These are phyloP conservation scores for Evernia prunastri DNA, from an alignment of 495 filamentous ascomycete species.

Conservation along the genomic window DNA sequence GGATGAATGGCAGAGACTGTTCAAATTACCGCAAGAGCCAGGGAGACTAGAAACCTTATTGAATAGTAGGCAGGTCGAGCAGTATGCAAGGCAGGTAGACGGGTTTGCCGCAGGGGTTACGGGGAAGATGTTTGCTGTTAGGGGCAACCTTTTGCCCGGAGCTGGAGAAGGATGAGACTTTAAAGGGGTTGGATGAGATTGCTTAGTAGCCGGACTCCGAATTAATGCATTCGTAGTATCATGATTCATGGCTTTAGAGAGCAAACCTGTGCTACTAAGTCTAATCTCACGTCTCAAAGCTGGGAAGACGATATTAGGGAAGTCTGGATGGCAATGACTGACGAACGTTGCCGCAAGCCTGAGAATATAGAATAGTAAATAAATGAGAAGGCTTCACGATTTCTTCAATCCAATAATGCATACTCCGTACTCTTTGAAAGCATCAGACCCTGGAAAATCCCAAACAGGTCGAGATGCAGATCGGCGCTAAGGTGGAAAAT, in stretches of 20 bases:
- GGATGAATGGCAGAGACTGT: constrained; percentile 95
- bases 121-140: constrained; percentile 96
- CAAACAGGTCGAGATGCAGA: background rate
- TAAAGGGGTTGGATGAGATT: too few relatives aligned
- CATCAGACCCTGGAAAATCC: background rate
- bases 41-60: constrained; percentile 86
- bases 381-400: background rate
- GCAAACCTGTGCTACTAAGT: too few relatives aligned
- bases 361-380: background rate
- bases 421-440: background rate
- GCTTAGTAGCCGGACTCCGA: background rate
- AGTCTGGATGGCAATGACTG: background rate
- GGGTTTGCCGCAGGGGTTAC: constrained; percentile 87
- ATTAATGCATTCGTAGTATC: background rate
- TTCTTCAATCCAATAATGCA: too few relatives aligned
- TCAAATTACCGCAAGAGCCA: constrained; percentile 94
- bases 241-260: background rate
- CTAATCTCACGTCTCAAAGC: background rate
- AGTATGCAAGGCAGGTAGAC: constrained; percentile 95
- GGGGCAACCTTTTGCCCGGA: constrained; percentile 56
- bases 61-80: constrained; percentile 91
- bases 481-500: background rate
- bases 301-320: background rate
- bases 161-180: constrained; percentile 19
- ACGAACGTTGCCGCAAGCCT: background rate